Evolutionary conservation across 345 rosid genomes (phyloP).

Genomic region (Populus ilicifolia): DNA sequence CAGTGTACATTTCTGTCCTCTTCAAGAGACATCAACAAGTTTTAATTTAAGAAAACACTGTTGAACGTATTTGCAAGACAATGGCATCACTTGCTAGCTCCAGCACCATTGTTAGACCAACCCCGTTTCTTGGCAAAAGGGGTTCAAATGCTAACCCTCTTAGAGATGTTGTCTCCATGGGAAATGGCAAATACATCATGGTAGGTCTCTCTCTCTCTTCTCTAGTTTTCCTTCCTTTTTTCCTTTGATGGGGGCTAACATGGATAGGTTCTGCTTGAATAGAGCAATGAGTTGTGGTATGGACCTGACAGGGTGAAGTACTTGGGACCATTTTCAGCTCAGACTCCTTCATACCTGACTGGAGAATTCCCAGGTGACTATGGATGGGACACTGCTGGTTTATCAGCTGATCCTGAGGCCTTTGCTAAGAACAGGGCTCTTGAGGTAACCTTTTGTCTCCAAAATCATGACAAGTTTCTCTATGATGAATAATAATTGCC

Average conservation of each 20-base stretch:
- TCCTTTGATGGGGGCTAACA: not conserved
- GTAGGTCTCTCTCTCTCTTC: slow-evolving; percentile 21
- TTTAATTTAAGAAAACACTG: not conserved
- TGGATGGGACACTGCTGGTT: slow-evolving; percentile 97
- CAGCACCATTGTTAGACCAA: slow-evolving; percentile 56
- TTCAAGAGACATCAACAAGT: not conserved
- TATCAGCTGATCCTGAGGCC: slow-evolving; percentile 95
- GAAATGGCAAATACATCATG: slow-evolving; percentile 69
- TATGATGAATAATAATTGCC: not conserved
- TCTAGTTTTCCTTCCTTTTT: not conserved
- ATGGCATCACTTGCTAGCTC: slow-evolving; percentile 55
- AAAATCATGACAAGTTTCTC: not conserved
- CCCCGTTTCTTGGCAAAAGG: slow-evolving; percentile 70
- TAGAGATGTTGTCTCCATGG: slow-evolving; percentile 63
- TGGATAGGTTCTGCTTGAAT: not conserved
- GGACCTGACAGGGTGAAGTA: slow-evolving; percentile 96
- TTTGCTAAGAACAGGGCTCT: slow-evolving; percentile 96
- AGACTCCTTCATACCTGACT: slow-evolving; percentile 83
- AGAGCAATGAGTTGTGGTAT: slow-evolving; percentile 87
- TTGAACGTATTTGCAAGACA: not conserved
- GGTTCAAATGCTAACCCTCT: slow-evolving; percentile 55
- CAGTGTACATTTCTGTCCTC: not conserved
- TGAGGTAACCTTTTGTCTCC: slow-evolving; percentile 43
- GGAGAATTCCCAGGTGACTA: slow-evolving; percentile 97
- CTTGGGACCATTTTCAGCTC: slow-evolving; percentile 95